phyloP scores from a whole-genome alignment of 352 stramenopile species.

The Stramenopiles sp. region DNA sequence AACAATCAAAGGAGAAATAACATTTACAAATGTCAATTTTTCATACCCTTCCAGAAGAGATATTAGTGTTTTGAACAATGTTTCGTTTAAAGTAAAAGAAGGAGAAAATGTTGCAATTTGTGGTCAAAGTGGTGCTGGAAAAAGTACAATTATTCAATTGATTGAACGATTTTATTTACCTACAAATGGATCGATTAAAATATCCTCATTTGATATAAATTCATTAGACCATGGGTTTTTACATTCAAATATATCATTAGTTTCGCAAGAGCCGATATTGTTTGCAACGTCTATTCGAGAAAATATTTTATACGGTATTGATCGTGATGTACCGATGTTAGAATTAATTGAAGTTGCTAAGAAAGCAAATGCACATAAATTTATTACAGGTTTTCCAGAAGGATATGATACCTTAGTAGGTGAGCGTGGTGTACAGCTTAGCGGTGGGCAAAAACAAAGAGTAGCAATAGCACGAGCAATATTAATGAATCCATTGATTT shows the following conservation, averaged over 20 bases:
- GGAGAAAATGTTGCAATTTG: slow-evolving; percentile 49
- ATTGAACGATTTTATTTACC: slow-evolving; percentile 47
- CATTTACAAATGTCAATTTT: slow-evolving; percentile 67
- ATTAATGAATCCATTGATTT: slow-evolving; percentile 54
- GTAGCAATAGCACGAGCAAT: slow-evolving; percentile 75
- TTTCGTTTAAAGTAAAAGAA: slow-evolving; percentile 32
- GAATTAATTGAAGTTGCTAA: neutral
- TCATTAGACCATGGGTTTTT: neutral
- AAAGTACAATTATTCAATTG: slow-evolving; percentile 42
- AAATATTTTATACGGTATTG: neutral
- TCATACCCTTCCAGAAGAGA: slow-evolving; percentile 57
- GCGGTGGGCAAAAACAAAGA: slow-evolving; percentile 23
- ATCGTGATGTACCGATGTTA: neutral
- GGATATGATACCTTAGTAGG: neutral
- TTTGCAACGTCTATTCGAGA: slow-evolving; percentile 8
- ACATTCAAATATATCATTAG: neutral
- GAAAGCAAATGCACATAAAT: neutral
- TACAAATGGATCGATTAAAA: slow-evolving; percentile 23
- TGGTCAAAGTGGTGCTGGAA: slow-evolving; percentile 38
- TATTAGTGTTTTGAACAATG: slow-evolving; percentile 5
- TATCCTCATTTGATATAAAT: slow-evolving; percentile 21
- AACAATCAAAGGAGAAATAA: slow-evolving; percentile 33
- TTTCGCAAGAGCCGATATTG: slow-evolving; percentile 10
- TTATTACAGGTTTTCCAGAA: neutral
- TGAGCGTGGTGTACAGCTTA: neutral